These are phyloP conservation scores for Ascochyta rabiei DNA, from an alignment of 2,329 filamentous ascomycete genomes.

Conservation along the genomic window DNA sequence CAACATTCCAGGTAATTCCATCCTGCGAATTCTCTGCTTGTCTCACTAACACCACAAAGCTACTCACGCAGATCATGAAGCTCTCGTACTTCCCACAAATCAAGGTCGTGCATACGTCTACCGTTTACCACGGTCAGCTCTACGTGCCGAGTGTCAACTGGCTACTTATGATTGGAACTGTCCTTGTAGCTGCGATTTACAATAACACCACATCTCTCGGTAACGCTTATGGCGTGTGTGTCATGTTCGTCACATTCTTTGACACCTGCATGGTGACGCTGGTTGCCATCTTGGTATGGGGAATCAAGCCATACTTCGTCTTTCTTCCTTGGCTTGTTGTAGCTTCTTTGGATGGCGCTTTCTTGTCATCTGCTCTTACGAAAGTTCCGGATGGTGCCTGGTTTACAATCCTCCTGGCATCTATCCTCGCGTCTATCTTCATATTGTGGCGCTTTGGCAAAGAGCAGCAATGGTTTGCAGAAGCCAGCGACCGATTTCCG, in stretches of 20 bases:
- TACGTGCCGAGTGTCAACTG: conserved; percentile 80
- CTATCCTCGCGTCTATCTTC: conserved; percentile 68
- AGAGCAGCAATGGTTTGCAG: conserved; percentile 75
- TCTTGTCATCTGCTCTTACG: conserved; percentile 70
- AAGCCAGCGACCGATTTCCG: conserved; percentile 62
- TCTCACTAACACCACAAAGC: conserved; percentile 44
- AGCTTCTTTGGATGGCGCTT: conserved; percentile 70
- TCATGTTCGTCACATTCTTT: conserved; percentile 80
- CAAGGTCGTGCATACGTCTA: conserved; percentile 73
- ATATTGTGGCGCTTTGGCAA: conserved; percentile 81
- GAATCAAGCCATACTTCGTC: conserved; percentile 65
- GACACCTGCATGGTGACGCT: conserved; percentile 76
- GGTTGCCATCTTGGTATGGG: conserved; percentile 75
- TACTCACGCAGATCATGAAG: conserved; percentile 75
- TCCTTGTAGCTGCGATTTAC: conserved; percentile 76
- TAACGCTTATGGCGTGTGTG: conserved; percentile 78
- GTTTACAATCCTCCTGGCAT: conserved; percentile 73
- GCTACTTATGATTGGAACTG: conserved; percentile 75
- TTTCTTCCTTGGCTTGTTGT: conserved; percentile 67
- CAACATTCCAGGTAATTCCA: conserved; percentile 66
- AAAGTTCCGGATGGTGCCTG: conserved; percentile 79
- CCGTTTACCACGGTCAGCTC: conserved; percentile 73
- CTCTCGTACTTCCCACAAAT: conserved; percentile 77
- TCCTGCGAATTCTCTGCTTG: background rate
- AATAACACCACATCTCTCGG: conserved; percentile 69